phyloP scores from a whole-genome alignment of 1,284 basidiomycete species.

The Melampsora medusae region DNA sequence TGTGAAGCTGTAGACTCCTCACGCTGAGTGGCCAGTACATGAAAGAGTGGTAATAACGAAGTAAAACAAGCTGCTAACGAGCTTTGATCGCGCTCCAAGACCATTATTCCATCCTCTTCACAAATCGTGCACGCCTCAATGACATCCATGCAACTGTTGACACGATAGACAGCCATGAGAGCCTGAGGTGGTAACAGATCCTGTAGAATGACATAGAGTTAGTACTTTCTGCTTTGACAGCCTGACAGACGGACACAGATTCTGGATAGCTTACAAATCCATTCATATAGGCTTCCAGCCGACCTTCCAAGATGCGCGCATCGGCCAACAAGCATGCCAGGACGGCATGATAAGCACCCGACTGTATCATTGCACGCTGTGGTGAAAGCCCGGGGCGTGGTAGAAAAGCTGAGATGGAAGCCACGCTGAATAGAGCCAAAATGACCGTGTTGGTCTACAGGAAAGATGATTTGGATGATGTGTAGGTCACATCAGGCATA shows the following conservation, averaged over 20 bases:
- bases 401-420: constrained; percentile 26
- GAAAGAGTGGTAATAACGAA: constrained; percentile 23
- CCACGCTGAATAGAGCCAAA: constrained; percentile 35
- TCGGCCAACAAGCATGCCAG: constrained; percentile 13
- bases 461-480: not conserved
- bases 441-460: constrained; percentile 16
- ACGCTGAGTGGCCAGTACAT: constrained; percentile 16
- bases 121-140: constrained; percentile 35
- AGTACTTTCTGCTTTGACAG: not conserved
- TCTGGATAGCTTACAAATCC: not conserved
- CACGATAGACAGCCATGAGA: constrained; percentile 1
- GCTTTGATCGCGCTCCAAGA: constrained; percentile 1
- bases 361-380: constrained; percentile 34
- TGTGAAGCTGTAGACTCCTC: not conserved
- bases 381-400: constrained; percentile 33
- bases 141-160: constrained; percentile 28
- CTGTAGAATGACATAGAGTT: not conserved
- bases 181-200: constrained; percentile 11
- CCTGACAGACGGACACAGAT: not conserved
- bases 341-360: constrained; percentile 9
- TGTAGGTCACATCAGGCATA: too few relatives aligned
- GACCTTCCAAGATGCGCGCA: constrained; percentile 1
- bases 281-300: not conserved
- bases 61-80: constrained; percentile 13
- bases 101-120: constrained; percentile 33